Evolutionary conservation across 345 rosid species (phyloP), one percentile per base, ranked within the genome.

Genomic region (Theobroma cacao): DNA sequence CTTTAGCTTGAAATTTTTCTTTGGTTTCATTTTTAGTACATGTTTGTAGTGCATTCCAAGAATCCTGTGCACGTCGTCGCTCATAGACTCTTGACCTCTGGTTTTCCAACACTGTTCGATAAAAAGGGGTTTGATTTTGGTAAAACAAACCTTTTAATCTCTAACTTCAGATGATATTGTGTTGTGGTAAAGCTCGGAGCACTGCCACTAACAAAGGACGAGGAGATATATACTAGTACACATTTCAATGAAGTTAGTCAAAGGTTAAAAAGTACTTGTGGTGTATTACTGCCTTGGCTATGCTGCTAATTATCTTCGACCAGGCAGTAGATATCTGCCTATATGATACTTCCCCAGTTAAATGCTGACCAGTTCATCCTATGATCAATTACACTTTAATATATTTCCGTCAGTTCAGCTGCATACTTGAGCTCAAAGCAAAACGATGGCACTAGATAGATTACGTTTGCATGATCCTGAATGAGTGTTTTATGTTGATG

Each of bases 1-100:
- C 80, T 69, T 77, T 77, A 30, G 26, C 80, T 69, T 77, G 45
- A 58, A 77, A 72, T 20, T 13, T 41, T 5, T 43, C n/a, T 56
- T 56, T 52, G 24, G 20, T 68, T 43, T 28, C n/a, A 8, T 40
- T 77, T n/a, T 67, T n/a, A 36, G 68, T 28, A 58, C 22, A 53
- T 68, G 75, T 45, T 69, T 77, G 80, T 15, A 50, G 80, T 77
- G 80, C 68, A 77, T 69, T 69, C 80, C 55, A 77, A 77, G 74
- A 50, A 53, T 52, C 53, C 13, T 38, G 31, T 40, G 13, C 79
- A 52, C 14, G 40, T 52, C 65, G 73, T 55, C 43, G 61, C 45
- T 20, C 24, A 62, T 43, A 2, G 69, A 26, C 26, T 48, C 56
- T 52, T 47, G 58, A 69, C 31, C 47, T 12, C 0, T 31, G 41